Evolutionary conservation across 805 yeast genomes (phyloP).

Genomic region (Metschnikowia vanudenii): DNA sequence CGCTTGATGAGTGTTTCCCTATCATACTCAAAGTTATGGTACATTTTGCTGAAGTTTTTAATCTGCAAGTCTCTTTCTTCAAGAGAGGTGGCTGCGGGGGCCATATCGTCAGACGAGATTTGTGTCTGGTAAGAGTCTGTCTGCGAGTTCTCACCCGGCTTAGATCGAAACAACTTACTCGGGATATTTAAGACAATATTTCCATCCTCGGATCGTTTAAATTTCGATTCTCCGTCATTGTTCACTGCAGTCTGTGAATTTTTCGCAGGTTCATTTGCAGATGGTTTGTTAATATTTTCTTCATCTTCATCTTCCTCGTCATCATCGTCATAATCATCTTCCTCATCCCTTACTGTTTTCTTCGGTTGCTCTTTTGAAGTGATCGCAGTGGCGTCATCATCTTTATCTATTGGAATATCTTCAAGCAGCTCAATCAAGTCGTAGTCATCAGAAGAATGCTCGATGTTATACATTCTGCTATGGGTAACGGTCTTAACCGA

Average conservation of each 20-base stretch:
- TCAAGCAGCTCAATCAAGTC: conserved; percentile 35
- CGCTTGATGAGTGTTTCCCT: conserved; percentile 72
- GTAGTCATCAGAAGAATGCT: conserved; percentile 36
- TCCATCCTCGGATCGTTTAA: conserved; percentile 27
- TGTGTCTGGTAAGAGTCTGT: conserved; percentile 13
- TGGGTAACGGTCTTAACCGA: conserved; percentile 5
- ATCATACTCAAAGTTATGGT: conserved; percentile 76
- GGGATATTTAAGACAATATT: conserved; percentile 37
- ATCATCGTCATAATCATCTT: conserved; percentile 24
- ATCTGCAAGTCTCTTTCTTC: conserved; percentile 48
- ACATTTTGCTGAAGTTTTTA: conserved; percentile 66
- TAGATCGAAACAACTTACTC: conserved; percentile 23
- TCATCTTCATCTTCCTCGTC: conserved; percentile 19
- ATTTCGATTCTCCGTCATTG: conserved; percentile 2
- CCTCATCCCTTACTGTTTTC: conserved; percentile 15
- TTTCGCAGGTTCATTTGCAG: conserved; percentile 11
- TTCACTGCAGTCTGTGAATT: conserved; percentile 6
- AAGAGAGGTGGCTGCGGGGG: conserved; percentile 15
- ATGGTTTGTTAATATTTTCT: conserved; percentile 22
- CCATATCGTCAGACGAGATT: conserved; percentile 11
- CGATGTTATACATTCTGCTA: conserved; percentile 20
- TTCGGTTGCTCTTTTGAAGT: not conserved
- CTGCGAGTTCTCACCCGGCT: conserved; percentile 8
- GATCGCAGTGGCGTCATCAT: not conserved
- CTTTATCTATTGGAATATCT: conserved; percentile 6